Evolutionary conservation across 148 eudicot species (phyloP).

Genomic region (Heliamphora exappendiculata): DNA sequence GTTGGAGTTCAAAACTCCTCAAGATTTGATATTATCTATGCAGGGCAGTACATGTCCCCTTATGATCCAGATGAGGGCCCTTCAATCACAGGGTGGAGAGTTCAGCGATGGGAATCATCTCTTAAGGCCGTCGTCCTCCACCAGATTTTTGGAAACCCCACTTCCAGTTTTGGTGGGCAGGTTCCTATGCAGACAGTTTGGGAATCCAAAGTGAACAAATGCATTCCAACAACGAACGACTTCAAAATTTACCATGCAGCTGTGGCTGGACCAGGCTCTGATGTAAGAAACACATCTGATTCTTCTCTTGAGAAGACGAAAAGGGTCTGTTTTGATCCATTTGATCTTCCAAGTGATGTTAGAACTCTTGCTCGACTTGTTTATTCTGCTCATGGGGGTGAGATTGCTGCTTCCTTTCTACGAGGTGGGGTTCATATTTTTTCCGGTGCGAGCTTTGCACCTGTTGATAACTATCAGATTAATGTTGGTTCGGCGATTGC

Average conservation of each 20-base stretch:
- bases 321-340: conserved; percentile 84
- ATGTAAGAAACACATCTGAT: conserved; percentile 39
- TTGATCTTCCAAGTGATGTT: conserved; percentile 95
- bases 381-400: conserved; percentile 96
- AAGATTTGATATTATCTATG: conserved; percentile 12
- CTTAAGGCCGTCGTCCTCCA: conserved; percentile 94
- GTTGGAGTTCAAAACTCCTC: conserved; percentile 10
- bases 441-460: conserved; percentile 70
- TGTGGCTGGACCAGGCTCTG: conserved; percentile 25
- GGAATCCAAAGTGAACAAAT: conserved; percentile 88
- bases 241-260: conserved; percentile 43
- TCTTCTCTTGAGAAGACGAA: conserved; percentile 45
- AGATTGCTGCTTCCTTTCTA: conserved; percentile 91
- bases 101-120: conserved; percentile 98
- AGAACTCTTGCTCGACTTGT: conserved; percentile 93
- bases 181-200: conserved; percentile 97
- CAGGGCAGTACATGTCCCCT: conserved; percentile 99
- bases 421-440: conserved; percentile 87
- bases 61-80: conserved; percentile 99
- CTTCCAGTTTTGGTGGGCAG: conserved; percentile 86
- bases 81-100: conserved; percentile 97
- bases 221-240: conserved; percentile 72
- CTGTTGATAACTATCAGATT: conserved; percentile 86
- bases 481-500: conserved; percentile 91
- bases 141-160: conserved; percentile 92